Percentiles rank a stretch among this genome's conserved stretches.
These are phyloP conservation scores for maize (Zea mays) DNA, from an alignment of 176 grass and related monocot genomes.

Conservation along the genomic window DNA sequence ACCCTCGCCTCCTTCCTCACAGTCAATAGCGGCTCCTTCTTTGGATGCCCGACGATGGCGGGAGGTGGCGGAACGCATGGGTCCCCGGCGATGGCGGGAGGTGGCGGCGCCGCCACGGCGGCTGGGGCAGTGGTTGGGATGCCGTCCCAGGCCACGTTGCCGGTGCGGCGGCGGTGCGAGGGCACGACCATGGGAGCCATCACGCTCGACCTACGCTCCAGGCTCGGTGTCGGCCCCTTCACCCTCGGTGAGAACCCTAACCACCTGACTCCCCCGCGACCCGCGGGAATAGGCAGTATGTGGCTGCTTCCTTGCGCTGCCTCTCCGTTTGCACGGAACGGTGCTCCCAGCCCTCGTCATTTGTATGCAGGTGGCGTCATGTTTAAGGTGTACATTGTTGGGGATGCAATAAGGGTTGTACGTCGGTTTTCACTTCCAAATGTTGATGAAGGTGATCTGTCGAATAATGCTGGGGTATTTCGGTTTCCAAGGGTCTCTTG, in stretches of 20 bases:
- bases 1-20: no score
- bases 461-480: no score
- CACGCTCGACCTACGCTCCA: slow-evolving; percentile 89
- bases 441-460: no score
- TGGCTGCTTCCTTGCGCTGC: slow-evolving; percentile 15
- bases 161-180: slow-evolving; percentile 67
- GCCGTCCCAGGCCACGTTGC: slow-evolving; percentile 45
- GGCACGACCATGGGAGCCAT: slow-evolving; percentile 91
- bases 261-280: neutral
- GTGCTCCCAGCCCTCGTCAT: no score
- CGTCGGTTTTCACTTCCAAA: no score
- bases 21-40: no score
- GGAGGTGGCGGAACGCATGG: no score
- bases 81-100: slow-evolving; percentile 43
- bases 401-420: no score
- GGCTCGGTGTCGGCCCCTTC: slow-evolving; percentile 82
- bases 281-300: slow-evolving; percentile 8
- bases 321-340: neutral
- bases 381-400: no score
- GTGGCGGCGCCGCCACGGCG: neutral
- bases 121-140: slow-evolving; percentile 30
- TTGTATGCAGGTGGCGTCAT: no score
- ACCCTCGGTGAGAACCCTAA: slow-evolving; percentile 72
- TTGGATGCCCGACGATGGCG: no score
- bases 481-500: no score